These are phyloP conservation scores for Citrus inodora DNA, from an alignment of 345 rosid genomes.

Conservation along the genomic window DNA sequence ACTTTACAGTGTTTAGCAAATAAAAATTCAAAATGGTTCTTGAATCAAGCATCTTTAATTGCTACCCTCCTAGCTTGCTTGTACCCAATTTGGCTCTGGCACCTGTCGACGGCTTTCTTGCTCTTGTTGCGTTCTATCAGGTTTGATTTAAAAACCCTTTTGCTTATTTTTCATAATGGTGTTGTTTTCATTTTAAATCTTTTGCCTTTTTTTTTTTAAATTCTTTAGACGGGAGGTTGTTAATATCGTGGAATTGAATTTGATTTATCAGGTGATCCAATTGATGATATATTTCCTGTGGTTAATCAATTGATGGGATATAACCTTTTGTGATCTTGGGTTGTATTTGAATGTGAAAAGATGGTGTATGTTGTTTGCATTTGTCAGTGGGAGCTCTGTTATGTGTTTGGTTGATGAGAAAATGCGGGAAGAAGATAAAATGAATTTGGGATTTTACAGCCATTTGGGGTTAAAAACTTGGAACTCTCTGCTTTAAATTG, in stretches of 20 bases:
- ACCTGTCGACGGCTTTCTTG: constrained; percentile 31
- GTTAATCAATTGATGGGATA: neutral
- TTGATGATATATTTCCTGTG: neutral
- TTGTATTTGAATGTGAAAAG: neutral
- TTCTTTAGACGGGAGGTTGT: neutral
- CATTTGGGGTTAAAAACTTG: neutral
- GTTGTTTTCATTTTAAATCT: neutral
- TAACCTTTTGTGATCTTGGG: neutral
- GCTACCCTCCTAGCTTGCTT: constrained; percentile 24
- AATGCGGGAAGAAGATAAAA: neutral
- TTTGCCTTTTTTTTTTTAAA: too few relatives aligned
- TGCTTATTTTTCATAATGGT: neutral
- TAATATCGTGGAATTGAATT: neutral
- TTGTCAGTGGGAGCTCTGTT: neutral
- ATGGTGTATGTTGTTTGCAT: neutral
- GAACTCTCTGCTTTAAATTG: neutral
- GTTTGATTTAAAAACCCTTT: constrained; percentile 15
- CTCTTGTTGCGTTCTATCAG: constrained; percentile 39
- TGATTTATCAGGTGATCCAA: neutral
- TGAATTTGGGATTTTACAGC: neutral
- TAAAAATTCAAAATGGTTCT: neutral
- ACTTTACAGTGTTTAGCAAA: neutral
- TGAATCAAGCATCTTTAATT: constrained; percentile 9
- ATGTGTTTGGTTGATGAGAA: neutral
- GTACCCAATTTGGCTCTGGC: constrained; percentile 27